Evolutionary conservation across 257 asterid genomes (phyloP), one percentile per base, ranked within the genome.

Genomic region (Perilla frutescens): DNA sequence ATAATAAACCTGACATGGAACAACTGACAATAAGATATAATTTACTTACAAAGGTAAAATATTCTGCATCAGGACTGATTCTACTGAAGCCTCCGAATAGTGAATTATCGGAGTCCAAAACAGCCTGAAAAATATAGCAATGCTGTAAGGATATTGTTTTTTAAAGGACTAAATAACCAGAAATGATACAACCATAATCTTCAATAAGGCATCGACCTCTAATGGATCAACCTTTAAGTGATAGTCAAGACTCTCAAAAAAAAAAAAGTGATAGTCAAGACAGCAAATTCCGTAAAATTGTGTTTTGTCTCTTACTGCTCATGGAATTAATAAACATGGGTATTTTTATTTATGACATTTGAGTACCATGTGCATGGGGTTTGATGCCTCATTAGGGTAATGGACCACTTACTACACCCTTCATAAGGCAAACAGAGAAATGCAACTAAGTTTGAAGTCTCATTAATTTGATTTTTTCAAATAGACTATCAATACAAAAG

Each of bases 21-120:
- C 49, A 44, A 11, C 8, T 9, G 11, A 44, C 4, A 44, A 9
- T 20, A 44, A 44, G 49, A 44, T 34, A 34, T 2, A 34, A 72
- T 40, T 32, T 71, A 55, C 97, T 90, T 87, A 95, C 98, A 50
- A 72, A 71, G 73, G 97, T 85, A 81, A 95, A 95, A 83, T 81
- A 92, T 79, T 92, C 96, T 4, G 94, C 90, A 2, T 67, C 77
- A 32, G 81, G 91, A 75, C 72, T 83, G n/a, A 92, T 85, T 86
- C 99, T 85, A 58, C 88, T 62, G 74, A 84, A 92, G 76, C 99
- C 98, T 72, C 97, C 99, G 79, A 90, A 95, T 20, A 57, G 63
- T 50, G 80, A 61, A 61, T 82, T 91, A 70, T 95, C 98, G 0
- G 99, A 92, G 84, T 95, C 94, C 91, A 95, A 72, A 64, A 64